These are phyloP conservation scores for Aureobasidium sp. DNA, from an alignment of 2,329 filamentous ascomycete genomes.

Conservation along the genomic window DNA sequence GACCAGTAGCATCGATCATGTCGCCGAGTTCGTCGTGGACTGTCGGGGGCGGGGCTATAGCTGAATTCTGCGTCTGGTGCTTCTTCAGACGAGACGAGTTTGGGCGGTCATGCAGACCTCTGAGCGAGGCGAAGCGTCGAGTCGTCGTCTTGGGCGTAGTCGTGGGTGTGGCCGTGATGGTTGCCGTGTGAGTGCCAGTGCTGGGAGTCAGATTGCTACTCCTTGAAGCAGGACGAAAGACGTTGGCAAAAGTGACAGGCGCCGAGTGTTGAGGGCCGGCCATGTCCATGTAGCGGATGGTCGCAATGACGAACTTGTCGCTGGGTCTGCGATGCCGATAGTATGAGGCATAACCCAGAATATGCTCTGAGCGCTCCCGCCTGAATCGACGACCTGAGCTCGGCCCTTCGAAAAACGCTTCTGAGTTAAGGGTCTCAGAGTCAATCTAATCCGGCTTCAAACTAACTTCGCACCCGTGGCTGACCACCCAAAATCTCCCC, in stretches of 20 bases:
- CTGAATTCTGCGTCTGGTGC: not conserved
- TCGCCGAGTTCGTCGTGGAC: constrained; percentile 23
- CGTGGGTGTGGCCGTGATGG: not conserved
- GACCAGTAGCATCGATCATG: constrained; percentile 28
- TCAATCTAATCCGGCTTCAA: not conserved
- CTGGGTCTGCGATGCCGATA: constrained; percentile 10
- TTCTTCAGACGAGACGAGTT: constrained; percentile 9
- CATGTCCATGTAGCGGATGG: not conserved
- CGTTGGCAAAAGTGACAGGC: constrained; percentile 2
- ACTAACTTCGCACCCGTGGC: not conserved
- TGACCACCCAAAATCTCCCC: not conserved
- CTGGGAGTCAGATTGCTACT: not conserved
- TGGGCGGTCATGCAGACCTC: constrained; percentile 6
- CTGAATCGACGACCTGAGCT: not conserved
- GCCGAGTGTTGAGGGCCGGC: constrained; percentile 6
- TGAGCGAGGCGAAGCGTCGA: constrained; percentile 10
- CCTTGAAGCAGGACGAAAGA: not conserved
- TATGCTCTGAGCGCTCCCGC: constrained; percentile 3
- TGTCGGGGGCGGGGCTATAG: not conserved
- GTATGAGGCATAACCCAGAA: not conserved
- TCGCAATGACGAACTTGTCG: constrained; percentile 9
- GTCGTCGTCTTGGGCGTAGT: not conserved
- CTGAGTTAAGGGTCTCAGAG: not conserved
- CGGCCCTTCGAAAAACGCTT: not conserved
- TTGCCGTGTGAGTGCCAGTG: not conserved